Percentiles rank a stretch among this genome's conserved stretches.
Evolutionary conservation across 2,329 filamentous ascomycete species (phyloP).

Genomic region (Alternaria angustiovoidea): DNA sequence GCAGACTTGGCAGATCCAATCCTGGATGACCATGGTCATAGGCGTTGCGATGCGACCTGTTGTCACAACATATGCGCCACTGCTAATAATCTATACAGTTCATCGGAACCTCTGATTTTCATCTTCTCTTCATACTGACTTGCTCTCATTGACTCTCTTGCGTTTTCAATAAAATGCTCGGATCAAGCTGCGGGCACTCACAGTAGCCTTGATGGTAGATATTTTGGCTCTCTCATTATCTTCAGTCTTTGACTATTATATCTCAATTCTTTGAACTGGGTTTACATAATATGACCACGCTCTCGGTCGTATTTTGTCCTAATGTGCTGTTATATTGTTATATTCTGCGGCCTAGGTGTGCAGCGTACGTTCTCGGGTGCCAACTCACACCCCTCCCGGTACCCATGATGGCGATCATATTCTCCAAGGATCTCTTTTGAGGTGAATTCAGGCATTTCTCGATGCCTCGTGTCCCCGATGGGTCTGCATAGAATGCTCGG

Average conservation of each 20-base stretch:
- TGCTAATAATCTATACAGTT: not conserved
- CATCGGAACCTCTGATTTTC: not conserved
- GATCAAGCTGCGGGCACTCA: not conserved
- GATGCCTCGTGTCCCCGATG: too few species aligned
- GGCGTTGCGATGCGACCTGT: not conserved
- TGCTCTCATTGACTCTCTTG: not conserved
- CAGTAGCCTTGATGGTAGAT: too few species aligned
- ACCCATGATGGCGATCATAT: too few species aligned
- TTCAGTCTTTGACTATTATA: too few species aligned
- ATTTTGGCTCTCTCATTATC: not conserved
- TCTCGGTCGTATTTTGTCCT: not conserved
- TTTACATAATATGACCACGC: not conserved
- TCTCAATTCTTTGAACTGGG: too few species aligned
- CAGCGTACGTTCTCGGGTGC: too few species aligned
- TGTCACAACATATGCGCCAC: not conserved
- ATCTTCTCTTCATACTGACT: not conserved
- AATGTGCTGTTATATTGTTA: too few species aligned
- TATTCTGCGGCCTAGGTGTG: too few species aligned
- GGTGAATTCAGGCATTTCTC: rapidly evolving
- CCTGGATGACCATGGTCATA: not conserved
- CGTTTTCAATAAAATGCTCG: not conserved
- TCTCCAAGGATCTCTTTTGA: too few species aligned
- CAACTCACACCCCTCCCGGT: too few species aligned
- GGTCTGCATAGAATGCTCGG: too few species aligned
- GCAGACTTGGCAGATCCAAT: not conserved